Evolutionary conservation across 1,284 basidiomycete species (phyloP), one percentile per base, ranked within the genome.

Genomic region (Cutaneotrichosporon cavernicola): DNA sequence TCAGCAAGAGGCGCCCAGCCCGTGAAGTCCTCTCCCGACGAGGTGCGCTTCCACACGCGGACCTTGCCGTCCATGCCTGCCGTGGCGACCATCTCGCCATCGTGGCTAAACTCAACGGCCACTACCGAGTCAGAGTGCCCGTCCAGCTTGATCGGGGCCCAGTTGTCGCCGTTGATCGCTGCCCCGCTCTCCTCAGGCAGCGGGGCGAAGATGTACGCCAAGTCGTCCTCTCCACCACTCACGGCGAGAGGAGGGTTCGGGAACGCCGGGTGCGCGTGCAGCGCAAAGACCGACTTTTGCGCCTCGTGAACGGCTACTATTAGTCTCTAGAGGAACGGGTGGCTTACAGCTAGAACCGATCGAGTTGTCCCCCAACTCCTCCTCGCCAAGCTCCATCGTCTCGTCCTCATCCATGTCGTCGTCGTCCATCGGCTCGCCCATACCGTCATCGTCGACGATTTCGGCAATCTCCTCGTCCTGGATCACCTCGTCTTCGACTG

Each of bases 61-160:
- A 98, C 89, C 74, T 88, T 89, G 10, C 97, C 96, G 75, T 99
- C 96, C 92, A 99, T 97, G 0, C 96, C 95, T 21, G 93, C 96
- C 0, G 94, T 97, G 14, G 96, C 89, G 64, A 96, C 85, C 84
- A 96, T 85, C 79, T 96, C 89, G 11, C 97, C 96, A 75, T 97
- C 93, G 5, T 83, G 76, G 76, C 88, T 96, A 85, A 91, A 99
- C 49, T 85, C 89, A 1, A 86, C 86, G 59, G 85, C 85, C 4
- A 89, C 89, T 50, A 99, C 92, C 70, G 91, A 95, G 78, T 99
- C 97, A 8, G 88, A 88, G 80, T 99, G 96, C 1, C 96, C 96
- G 0, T 89, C 89, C 58, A 99, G 85, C 76, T 88, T 90, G 56
- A 89, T 89, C 50, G 98, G 84, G 66, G 89, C 83, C 69, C 89